These are phyloP conservation scores for Orbilia blumenaviensis DNA, from an alignment of 2,329 filamentous ascomycete genomes.

Conservation along the genomic window DNA sequence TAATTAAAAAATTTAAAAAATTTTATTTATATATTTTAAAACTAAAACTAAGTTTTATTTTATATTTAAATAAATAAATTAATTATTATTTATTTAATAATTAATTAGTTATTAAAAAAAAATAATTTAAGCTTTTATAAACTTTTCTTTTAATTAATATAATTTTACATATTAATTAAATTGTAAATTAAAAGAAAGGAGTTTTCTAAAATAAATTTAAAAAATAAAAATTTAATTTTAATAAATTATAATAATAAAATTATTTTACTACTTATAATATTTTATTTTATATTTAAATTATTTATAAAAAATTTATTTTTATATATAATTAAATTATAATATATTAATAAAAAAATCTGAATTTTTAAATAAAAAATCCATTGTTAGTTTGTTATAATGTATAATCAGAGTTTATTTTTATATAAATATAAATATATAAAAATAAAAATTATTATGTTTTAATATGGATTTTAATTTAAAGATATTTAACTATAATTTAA, in stretches of 20 bases:
- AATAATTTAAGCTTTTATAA: background rate
- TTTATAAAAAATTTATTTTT: constrained; percentile 63
- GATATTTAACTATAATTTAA: constrained; percentile 50
- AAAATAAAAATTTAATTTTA: constrained; percentile 60
- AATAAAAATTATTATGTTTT: constrained; percentile 61
- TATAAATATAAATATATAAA: constrained; percentile 60
- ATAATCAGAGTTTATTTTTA: constrained; percentile 61
- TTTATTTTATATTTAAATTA: constrained; percentile 61
- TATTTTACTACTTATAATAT: constrained; percentile 64
- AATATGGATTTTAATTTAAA: constrained; percentile 51
- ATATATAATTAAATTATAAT: constrained; percentile 61
- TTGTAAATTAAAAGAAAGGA: constrained; percentile 7
- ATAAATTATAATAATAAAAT: constrained; percentile 62
- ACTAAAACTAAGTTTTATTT: background rate
- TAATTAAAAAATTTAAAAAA: constrained; percentile 1
- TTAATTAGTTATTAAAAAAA: background rate
- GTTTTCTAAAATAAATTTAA: constrained; percentile 58
- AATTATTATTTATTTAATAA: background rate
- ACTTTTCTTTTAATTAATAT: background rate
- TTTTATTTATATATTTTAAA: background rate
- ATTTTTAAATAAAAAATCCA: constrained; percentile 41
- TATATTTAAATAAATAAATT: background rate
- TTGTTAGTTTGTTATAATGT: constrained; percentile 58
- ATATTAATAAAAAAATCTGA: constrained; percentile 55
- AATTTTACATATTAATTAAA: background rate